Conservation (phyloP, 1,139 yeast genomes). For the Meyerozyma guilliermondii region DNA sequence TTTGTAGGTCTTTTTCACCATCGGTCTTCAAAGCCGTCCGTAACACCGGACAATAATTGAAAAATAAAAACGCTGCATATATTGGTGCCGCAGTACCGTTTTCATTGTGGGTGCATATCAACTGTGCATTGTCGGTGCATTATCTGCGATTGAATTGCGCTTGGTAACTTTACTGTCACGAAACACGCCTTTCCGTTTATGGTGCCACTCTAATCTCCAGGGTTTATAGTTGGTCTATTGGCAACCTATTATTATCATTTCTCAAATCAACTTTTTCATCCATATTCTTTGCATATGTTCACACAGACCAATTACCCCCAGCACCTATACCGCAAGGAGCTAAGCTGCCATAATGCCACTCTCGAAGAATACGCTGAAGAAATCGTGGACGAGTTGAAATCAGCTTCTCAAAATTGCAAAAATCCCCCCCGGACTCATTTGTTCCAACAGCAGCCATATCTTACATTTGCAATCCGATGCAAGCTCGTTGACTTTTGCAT, state of each 20-base stretch:
- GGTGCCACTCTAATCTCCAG: background rate
- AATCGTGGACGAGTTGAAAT: conserved; percentile 34
- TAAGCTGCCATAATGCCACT: conserved; percentile 39
- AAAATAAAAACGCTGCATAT: background rate
- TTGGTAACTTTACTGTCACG: background rate
- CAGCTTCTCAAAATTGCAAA: conserved; percentile 1
- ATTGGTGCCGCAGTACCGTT: no score
- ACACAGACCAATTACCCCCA: conserved; percentile 42
- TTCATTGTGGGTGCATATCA: no score
- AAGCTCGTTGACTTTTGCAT: conserved; percentile 54
- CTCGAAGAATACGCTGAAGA: conserved; percentile 52
- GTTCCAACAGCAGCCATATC: conserved; percentile 61
- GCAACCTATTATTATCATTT: background rate
- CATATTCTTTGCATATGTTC: conserved; percentile 10
- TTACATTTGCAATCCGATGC: conserved; percentile 44
- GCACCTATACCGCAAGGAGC: conserved; percentile 46
- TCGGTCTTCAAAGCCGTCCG: background rate
- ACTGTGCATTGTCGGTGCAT: background rate
- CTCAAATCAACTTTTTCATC: background rate
- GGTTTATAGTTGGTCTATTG: background rate
- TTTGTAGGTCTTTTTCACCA: background rate
- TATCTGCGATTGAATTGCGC: background rate
- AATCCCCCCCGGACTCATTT: conserved; percentile 14
- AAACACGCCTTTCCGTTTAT: background rate
- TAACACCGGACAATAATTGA: background rate